Base-by-base conservation (phyloP, 352 stramenopile species). In the Proteromonas lacertae region DNA sequence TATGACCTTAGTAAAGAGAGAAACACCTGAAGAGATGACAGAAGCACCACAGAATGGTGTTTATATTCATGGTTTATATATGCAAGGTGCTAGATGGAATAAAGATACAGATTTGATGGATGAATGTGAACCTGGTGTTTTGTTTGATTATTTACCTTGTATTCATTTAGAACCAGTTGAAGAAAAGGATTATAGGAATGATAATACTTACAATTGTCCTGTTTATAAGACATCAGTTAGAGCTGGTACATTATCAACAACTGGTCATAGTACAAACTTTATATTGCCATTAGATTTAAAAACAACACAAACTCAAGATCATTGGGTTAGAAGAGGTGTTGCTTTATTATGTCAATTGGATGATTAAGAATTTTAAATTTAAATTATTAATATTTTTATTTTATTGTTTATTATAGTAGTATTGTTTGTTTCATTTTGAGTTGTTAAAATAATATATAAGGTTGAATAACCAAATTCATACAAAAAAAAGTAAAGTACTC, bases 341-440 rank as follows among this genome's bases (percentile, higher is more conserved):
- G 73, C 74, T 4, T 77, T 87, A 62, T 61, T 90, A 14, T 87
- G 70, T 42, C 84, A 87, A 65, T 53, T 83, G 8, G 73, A 90
- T 52, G 80, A 76, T 23, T 88, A 42, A 56, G 4, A 8, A 20
- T 34, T 13, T 43, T 14, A 4, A 16, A 14, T 30, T 16, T 8
- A 16, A 30, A 30, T 16, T 30, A 5, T 16, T 30, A 16, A 16
- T 14, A 30, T 30, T 16, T 16, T 4, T 30, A 16, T 30, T 4
- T 30, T 30, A 16, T 7, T 8, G 7, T 14, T 30, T 30, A n/a
- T 18, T 46, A n/a, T 20, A 42, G 45, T 6, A 36, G 13, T 34
- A 43, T 7, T 37, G 29, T 17, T 0, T 17, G 4, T 19, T 14
- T 19, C 14, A 4, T 17, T 17, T 19, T 14, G 19, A 32, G 29